phyloP scores from a whole-genome alignment of 805 yeast genomes.

The Sporopachydermia lactativora region DNA sequence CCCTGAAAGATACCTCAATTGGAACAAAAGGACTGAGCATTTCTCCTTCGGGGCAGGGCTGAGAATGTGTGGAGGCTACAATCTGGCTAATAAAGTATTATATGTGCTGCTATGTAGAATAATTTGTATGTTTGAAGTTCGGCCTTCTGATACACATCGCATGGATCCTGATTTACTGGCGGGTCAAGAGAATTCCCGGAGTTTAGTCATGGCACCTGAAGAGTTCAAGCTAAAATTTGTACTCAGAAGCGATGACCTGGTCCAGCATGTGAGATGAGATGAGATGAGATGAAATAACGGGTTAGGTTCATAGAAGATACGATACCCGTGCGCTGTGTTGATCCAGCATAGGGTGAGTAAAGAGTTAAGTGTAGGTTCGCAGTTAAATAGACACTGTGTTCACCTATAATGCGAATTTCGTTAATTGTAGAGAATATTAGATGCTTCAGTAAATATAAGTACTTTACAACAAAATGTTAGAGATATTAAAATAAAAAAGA shows the following conservation, averaged over 20 bases:
- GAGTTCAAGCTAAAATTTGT: conserved; percentile 10
- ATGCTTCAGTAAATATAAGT: no score
- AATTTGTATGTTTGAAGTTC: conserved; percentile 34
- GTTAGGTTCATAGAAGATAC: no score
- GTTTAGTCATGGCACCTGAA: conserved; percentile 14
- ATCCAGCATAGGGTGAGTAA: no score
- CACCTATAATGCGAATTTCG: no score
- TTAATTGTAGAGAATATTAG: no score
- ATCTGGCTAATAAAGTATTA: conserved; percentile 50
- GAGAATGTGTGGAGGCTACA: conserved; percentile 58
- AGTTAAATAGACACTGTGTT: no score
- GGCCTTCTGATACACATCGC: conserved; percentile 7
- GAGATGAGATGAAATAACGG: no score
- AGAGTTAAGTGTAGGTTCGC: no score
- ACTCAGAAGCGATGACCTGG: no score
- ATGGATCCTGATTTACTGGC: conserved; percentile 12
- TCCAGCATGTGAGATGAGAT: no score
- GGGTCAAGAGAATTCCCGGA: conserved; percentile 12
- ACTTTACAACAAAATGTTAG: no score
- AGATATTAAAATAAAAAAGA: neutral
- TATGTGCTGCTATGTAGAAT: conserved; percentile 43
- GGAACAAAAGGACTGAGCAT: conserved; percentile 3
- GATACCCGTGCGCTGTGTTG: no score
- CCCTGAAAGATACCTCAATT: conserved; percentile 40
- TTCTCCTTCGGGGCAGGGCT: conserved; percentile 46